Percentiles rank a stretch among this genome's conserved stretches.
Evolutionary conservation across 2,329 filamentous ascomycete species (phyloP).

Genomic region (Ascochyta rabiei): DNA sequence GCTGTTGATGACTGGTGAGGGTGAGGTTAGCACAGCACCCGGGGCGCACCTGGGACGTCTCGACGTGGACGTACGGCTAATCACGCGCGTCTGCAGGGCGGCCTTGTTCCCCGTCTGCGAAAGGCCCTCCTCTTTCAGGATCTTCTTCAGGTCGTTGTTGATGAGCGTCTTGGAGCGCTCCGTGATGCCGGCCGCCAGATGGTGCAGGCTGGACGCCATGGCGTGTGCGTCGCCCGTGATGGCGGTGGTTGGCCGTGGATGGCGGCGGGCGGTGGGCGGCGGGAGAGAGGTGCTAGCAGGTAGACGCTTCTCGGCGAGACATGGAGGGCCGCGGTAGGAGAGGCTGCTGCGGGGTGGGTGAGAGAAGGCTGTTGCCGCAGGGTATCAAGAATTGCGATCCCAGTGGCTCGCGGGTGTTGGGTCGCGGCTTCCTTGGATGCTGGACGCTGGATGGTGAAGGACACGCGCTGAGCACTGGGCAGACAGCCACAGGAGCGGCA

Average conservation of each 20-base stretch:
- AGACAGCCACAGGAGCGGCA: not conserved
- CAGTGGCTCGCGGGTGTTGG: conserved; percentile 20
- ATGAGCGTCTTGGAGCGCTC: conserved; percentile 61
- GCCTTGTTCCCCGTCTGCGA: conserved; percentile 84
- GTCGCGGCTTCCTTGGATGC: conserved; percentile 26
- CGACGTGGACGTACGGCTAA: conserved; percentile 67
- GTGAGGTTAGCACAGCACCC: conserved; percentile 29
- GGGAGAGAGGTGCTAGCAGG: conserved; percentile 21
- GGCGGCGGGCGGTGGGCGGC: conserved; percentile 7
- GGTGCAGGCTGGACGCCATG: conserved; percentile 50
- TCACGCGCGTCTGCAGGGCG: conserved; percentile 78
- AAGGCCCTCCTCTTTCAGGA: conserved; percentile 73
- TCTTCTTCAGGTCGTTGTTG: conserved; percentile 72
- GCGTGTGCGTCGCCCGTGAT: conserved; percentile 11
- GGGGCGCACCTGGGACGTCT: conserved; percentile 12
- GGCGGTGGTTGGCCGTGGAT: conserved; percentile 1
- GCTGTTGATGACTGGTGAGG: conserved; percentile 47
- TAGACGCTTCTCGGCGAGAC: conserved; percentile 4
- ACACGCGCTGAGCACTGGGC: not conserved
- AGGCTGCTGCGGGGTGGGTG: conserved; percentile 6
- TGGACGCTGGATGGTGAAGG: conserved; percentile 1
- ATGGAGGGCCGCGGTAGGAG: conserved; percentile 9
- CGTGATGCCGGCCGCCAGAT: conserved; percentile 46
- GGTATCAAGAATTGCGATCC: conserved; percentile 6
- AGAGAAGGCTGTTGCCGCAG: conserved; percentile 18